These are phyloP conservation scores for Boletus tomentosulus DNA, from an alignment of 768 basidiomycete species.

Conservation along the genomic window DNA sequence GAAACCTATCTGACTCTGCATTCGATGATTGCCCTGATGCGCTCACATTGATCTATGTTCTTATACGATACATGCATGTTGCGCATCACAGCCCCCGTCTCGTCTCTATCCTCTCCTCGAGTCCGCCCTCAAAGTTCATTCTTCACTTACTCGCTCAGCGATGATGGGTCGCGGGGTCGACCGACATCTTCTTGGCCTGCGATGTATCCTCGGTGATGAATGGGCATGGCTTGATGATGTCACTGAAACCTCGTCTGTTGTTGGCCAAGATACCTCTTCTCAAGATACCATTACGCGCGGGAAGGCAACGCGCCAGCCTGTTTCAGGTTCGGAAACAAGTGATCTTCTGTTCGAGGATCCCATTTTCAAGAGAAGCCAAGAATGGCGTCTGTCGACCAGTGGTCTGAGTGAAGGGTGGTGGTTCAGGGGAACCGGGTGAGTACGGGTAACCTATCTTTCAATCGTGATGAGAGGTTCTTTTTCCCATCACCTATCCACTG, in stretches of 20 bases:
- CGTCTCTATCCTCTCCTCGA: conserved; percentile 47
- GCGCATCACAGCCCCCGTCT: conserved; percentile 18
- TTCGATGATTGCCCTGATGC: not conserved
- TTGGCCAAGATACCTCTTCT: conserved; percentile 3
- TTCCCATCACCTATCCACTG: not conserved
- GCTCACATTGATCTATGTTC: not conserved
- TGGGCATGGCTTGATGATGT: conserved; percentile 25
- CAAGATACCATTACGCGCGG: not conserved
- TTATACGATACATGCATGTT: conserved; percentile 1
- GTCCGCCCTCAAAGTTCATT: conserved; percentile 68
- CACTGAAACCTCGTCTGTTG: not conserved
- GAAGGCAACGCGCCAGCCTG: not conserved
- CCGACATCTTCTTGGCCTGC: conserved; percentile 85
- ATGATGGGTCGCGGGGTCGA: conserved; percentile 84
- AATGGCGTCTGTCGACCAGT: conserved; percentile 89
- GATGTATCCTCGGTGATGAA: conserved; percentile 49
- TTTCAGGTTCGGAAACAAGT: not conserved
- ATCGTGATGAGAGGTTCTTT: not conserved
- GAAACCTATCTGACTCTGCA: not conserved
- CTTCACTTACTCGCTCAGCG: conserved; percentile 67
- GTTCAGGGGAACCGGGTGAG: conserved; percentile 85
- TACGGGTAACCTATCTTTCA: not conserved
- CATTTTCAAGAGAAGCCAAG: conserved; percentile 66
- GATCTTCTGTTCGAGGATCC: conserved; percentile 68
- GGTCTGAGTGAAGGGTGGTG: conserved; percentile 80